Percentiles rank a stretch among this genome's conserved stretches.
Conservation (phyloP, 768 basidiomycete species). For the Lactarius deliciosus region DNA sequence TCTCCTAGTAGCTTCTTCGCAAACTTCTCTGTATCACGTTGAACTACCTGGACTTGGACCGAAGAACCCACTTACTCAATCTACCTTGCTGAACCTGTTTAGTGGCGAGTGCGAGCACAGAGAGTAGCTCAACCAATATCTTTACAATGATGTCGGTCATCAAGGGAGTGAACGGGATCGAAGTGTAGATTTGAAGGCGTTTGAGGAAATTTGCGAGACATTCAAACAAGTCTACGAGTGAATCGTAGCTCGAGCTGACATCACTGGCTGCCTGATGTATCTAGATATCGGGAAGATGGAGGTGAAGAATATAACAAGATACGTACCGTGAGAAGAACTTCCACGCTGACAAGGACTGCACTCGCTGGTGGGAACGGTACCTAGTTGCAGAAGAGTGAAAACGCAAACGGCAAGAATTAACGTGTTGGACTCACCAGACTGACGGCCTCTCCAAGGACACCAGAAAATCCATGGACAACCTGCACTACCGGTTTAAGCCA, state of each 20-base stretch:
- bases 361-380: not conserved
- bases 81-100: not conserved
- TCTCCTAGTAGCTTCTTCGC: not conserved
- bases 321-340: not conserved
- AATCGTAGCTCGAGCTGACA: conserved; percentile 7
- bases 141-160: not conserved
- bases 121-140: not conserved
- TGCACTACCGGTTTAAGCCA: not conserved
- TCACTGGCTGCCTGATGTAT: not conserved
- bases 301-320: not conserved
- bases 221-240: not conserved
- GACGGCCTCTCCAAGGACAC: not conserved
- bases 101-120: not conserved
- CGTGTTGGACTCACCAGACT: not conserved
- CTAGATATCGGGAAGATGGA: not conserved
- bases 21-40: not conserved
- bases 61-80: not conserved
- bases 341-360: not conserved
- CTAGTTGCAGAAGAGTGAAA: not conserved
- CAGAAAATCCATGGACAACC: not conserved
- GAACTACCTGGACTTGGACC: not conserved
- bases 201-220: not conserved
- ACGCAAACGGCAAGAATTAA: not conserved
- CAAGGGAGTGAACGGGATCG: not conserved
- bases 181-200: not conserved